Evolutionary conservation across 495 filamentous ascomycete species (phyloP), one percentile per base, ranked within the genome.

Genomic region (Astrothelium subdiscretum): DNA sequence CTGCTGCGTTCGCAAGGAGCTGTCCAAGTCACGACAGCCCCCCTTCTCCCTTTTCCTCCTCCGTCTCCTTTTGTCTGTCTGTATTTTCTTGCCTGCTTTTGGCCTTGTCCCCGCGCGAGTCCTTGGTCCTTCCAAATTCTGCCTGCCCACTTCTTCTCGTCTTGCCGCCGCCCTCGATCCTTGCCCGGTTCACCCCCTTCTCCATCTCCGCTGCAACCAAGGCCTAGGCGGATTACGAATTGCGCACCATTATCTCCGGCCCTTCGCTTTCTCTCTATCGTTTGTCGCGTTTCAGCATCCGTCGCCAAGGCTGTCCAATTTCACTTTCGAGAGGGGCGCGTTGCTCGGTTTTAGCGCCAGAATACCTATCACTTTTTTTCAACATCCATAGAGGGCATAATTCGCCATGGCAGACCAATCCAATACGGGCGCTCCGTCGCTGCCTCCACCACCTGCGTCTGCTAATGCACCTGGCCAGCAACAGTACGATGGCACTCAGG

Each of bases 381-480:
- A 54, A 24, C 24, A 54, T 54, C 24, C 10, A 26, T 54, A 54
- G 22, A 54, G 22, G n/a, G 12, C 48, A 2, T 29, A 26, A 54
- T 60, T 58, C 57, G 60, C 52, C 20, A 68, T 68, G 66, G 64
- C 66, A 11, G 66, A 68, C 29, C 48, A 26, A 15, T 27, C 48
- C n/a, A 29, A 8, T 24, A 15, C 22, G 6, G 48, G 48, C n/a
- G 63, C 59, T 59, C 63, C 43, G 0, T 62, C 64, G 57, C 65
- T 63, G 48, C 69, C 64, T 63, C 73, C 58, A 5, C 72, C 72
- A 10, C 67, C 71, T 31, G 62, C 67, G 26, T 59, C 71, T 48
- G 61, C 66, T 27, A 67, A 66, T 57, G 65, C 70, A 32, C 73
- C 72, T 32, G 73, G 73, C 65, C 70, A 75, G 59, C 68, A 73